Percentiles rank a stretch among this genome's conserved stretches.
Evolutionary conservation across 139 green algal genomes (phyloP).

Genomic region (Pleodorina starrii): DNA sequence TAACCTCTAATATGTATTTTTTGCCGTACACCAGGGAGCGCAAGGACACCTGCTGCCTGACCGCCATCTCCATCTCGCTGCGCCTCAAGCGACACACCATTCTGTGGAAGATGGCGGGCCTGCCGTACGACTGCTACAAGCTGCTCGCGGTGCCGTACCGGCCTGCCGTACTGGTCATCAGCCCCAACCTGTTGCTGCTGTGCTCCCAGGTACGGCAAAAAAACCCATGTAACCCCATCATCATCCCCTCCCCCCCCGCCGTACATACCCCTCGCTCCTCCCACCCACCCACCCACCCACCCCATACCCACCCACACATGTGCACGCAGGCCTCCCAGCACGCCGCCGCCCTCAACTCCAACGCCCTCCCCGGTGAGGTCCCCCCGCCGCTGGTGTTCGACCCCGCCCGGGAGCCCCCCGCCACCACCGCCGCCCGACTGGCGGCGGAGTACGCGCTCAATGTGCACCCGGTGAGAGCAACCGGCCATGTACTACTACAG

Average conservation of each 20-base stretch:
- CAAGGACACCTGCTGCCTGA: conserved; percentile 86
- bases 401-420: conserved; percentile 40
- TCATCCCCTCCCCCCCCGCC: no score
- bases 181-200: conserved; percentile 84
- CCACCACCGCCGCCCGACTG: conserved; percentile 56
- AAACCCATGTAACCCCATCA: no score
- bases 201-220: conserved; percentile 83
- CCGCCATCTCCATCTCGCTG: conserved; percentile 88
- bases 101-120: conserved; percentile 79
- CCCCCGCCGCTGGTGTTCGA: conserved; percentile 71
- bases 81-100: conserved; percentile 79
- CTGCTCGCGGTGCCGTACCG: conserved; percentile 76
- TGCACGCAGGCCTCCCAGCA: conserved; percentile 64
- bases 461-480: conserved; percentile 75
- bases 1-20: no score
- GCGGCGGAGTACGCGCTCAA: conserved; percentile 70
- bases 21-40: no score
- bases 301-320: not conserved
- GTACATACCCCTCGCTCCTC: not conserved
- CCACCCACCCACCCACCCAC: not conserved
- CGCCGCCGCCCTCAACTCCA: conserved; percentile 70
- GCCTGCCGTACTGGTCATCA: conserved; percentile 89
- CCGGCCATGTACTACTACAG: no score
- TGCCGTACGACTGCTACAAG: conserved; percentile 84
- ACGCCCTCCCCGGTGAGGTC: conserved; percentile 58